Evolutionary conservation across 495 filamentous ascomycete species (phyloP).

Genomic region (Antarctomyces pellizariae): DNA sequence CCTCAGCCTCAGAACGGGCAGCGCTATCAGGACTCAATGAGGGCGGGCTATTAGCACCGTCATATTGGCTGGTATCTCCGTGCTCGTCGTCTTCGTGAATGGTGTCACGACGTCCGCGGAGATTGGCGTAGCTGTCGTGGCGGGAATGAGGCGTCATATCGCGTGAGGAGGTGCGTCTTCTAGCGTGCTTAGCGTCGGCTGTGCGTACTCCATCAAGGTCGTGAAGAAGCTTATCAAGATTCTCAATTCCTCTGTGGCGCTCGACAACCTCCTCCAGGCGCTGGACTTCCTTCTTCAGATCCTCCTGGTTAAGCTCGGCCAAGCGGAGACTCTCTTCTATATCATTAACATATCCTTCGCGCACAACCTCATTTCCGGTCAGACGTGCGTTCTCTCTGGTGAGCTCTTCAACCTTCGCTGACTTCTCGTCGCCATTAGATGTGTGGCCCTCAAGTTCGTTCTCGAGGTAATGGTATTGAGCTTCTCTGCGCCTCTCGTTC

Average conservation of each 20-base stretch:
- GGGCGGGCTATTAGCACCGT: conserved; percentile 1
- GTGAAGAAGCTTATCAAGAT: conserved; percentile 75
- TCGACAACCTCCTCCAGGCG: conserved; percentile 87
- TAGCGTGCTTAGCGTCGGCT: too few relatives aligned
- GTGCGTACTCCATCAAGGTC: too few relatives aligned
- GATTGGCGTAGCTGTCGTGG: conserved; percentile 25
- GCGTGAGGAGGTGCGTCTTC: too few relatives aligned
- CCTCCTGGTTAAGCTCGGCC: conserved; percentile 87
- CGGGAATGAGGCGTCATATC: conserved; percentile 24
- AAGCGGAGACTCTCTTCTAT: conserved; percentile 90
- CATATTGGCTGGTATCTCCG: conserved; percentile 2
- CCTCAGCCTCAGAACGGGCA: conserved; percentile 7
- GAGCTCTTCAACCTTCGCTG: conserved; percentile 60
- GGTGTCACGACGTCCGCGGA: conserved; percentile 26
- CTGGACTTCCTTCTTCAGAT: conserved; percentile 92
- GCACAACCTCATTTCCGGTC: conserved; percentile 69
- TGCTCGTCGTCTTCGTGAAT: conserved; percentile 26
- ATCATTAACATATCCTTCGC: conserved; percentile 92
- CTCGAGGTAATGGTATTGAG: conserved; percentile 80
- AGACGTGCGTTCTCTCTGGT: conserved; percentile 79
- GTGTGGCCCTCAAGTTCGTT: conserved; percentile 70
- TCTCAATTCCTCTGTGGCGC: conserved; percentile 82
- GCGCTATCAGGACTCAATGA: conserved; percentile 3
- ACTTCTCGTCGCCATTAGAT: conserved; percentile 78
- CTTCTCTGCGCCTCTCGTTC: conserved; percentile 70